These are phyloP conservation scores for Alternaria rosae DNA, from an alignment of 2,329 filamentous ascomycete species.

Conservation along the genomic window DNA sequence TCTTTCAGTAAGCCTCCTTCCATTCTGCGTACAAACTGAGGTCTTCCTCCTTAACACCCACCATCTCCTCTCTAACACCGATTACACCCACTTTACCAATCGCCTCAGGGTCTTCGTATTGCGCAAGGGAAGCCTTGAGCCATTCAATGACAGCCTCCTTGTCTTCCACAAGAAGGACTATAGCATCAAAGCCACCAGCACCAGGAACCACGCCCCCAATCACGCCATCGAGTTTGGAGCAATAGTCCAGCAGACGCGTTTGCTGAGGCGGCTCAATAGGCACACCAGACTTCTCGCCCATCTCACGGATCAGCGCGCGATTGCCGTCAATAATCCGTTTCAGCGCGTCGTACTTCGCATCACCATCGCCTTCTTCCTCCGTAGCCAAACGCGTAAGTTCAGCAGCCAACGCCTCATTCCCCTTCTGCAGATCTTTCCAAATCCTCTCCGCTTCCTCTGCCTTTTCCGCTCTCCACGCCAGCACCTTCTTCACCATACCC, in stretches of 20 bases:
- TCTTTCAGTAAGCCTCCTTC: conserved; percentile 25
- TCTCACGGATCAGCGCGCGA: conserved; percentile 71
- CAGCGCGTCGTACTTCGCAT: conserved; percentile 59
- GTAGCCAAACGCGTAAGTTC: conserved; percentile 65
- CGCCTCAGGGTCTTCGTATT: conserved; percentile 64
- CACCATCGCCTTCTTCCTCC: conserved; percentile 44
- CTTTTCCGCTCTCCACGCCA: conserved; percentile 78
- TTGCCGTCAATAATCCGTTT: conserved; percentile 60
- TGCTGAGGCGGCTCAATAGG: conserved; percentile 90
- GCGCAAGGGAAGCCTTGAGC: conserved; percentile 68
- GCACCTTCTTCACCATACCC: conserved; percentile 91
- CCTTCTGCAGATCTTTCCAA: conserved; percentile 77
- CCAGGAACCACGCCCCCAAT: conserved; percentile 92
- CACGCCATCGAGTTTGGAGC: conserved; percentile 76
- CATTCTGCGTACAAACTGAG: conserved; percentile 51
- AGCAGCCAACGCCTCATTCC: conserved; percentile 74
- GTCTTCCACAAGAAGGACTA: conserved; percentile 80
- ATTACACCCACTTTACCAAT: conserved; percentile 70
- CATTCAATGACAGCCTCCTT: conserved; percentile 67
- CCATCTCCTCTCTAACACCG: conserved; percentile 74
- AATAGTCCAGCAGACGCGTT: conserved; percentile 81
- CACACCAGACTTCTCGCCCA: conserved; percentile 77
- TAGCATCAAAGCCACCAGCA: conserved; percentile 91
- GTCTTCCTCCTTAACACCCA: conserved; percentile 63
- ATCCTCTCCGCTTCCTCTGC: conserved; percentile 69